Evolutionary conservation across 2,329 filamentous ascomycete species (phyloP), one percentile per base, ranked within the genome.

Genomic region (Talaromyces albobiverticillius): DNA sequence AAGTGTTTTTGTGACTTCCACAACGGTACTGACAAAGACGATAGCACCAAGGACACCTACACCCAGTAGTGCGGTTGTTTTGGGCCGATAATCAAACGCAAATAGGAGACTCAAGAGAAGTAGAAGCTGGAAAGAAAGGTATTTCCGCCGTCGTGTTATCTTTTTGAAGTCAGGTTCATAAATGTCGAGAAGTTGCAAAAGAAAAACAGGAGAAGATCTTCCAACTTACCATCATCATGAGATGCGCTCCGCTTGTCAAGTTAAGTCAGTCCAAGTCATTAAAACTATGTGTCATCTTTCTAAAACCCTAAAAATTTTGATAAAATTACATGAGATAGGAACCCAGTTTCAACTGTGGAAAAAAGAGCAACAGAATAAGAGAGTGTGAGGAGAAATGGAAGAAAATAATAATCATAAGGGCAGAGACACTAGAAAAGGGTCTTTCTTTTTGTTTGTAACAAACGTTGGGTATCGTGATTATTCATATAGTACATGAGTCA

Each of bases 1-100:
- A 18, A 54, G 31, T 32, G 52, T 54, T 43, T 50, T 14, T n/a
- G 52, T 54, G 16, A 54, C 46, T 25, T 50, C 38, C 10, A 54
- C 16, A n/a, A 54, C 4, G 10, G 46, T 54, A 13, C 46, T 54
- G 5, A 54, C 18, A 6, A 48, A 26, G 8, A 54, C 31, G 14
- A 50, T 13, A 9, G 42, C 52, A n/a, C 46, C 51, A n/a, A 38
- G 20, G 14, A 43, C 48, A 1, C 48, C 48, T 14, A 43, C 22
- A 3, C 36, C 38, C 10, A 51, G 36, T 6, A 26, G 25, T 7
- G 34, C 29, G 14, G 4, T 22, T 4, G 34, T 29, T 18, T 25
- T 31, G n/a, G 11, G 3, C 11, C 11, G 16, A n/a, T 13, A 13
- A 36, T 22, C 18, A 40, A 40, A 16, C 16, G 11, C 36, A 20